Percentiles rank a stretch among this genome's conserved stretches.
phyloP scores from a whole-genome alignment of 768 basidiomycete genomes.

The Albatrellus ellisii region DNA sequence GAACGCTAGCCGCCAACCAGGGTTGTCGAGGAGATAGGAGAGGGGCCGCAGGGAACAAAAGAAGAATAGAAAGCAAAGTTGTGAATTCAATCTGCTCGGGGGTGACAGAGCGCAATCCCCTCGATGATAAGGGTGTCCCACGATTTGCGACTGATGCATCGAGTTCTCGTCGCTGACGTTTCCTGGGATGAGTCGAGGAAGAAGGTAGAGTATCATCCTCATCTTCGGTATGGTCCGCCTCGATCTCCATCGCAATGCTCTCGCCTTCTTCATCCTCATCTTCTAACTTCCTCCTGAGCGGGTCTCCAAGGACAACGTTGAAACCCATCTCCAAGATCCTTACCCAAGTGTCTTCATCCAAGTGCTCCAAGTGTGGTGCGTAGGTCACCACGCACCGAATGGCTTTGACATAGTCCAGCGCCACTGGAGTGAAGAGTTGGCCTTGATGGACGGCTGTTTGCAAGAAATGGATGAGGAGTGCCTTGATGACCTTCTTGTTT shows the following conservation, averaged over 20 bases:
- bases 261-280: constrained; percentile 18
- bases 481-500: constrained; percentile 38
- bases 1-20: constrained; percentile 36
- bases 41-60: constrained; percentile 45
- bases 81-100: constrained; percentile 63
- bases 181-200: constrained; percentile 19
- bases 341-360: constrained; percentile 56
- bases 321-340: constrained; percentile 57
- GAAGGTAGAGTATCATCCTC: constrained; percentile 16
- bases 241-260: constrained; percentile 20
- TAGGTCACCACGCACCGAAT: constrained; percentile 52
- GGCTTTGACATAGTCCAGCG: constrained; percentile 73
- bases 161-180: constrained; percentile 21
- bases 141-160: no score
- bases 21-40: constrained; percentile 31
- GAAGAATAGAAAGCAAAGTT: constrained; percentile 45
- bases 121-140: constrained; percentile 12
- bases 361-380: constrained; percentile 66
- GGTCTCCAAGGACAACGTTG: constrained; percentile 61
- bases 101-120: constrained; percentile 21
- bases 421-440: constrained; percentile 45
- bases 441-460: constrained; percentile 42
- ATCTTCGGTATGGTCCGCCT: constrained; percentile 21
- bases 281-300: constrained; percentile 23
- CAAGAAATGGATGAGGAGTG: constrained; percentile 51